Evolutionary conservation across 306 rosid species (phyloP).

Genomic region (Spatholobus suberectus): DNA sequence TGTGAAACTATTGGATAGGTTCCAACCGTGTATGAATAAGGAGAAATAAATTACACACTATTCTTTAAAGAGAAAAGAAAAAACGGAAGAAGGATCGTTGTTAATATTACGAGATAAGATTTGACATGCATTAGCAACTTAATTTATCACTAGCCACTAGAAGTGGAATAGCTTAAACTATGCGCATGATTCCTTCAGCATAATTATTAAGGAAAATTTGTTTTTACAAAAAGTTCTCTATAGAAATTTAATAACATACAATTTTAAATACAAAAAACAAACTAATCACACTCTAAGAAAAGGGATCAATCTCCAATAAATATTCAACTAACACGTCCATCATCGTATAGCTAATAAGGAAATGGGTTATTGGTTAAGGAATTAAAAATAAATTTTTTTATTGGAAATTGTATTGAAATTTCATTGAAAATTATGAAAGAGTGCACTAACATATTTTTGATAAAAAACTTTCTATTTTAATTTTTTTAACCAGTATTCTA

Average conservation of each 20-base stretch:
- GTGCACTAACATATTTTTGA: too few species aligned
- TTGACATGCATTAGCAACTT: neutral
- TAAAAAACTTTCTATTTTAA: too few species aligned
- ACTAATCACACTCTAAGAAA: neutral
- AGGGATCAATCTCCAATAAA: neutral
- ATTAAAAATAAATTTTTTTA: too few species aligned
- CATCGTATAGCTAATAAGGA: neutral
- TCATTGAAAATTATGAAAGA: too few species aligned
- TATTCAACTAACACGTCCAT: neutral
- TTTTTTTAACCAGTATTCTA: too few species aligned
- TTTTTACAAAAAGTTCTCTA: neutral
- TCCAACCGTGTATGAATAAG: neutral
- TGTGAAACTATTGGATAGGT: neutral
- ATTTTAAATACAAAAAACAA: neutral
- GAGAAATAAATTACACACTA: neutral
- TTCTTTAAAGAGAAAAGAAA: neutral
- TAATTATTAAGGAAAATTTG: neutral
- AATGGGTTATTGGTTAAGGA: neutral
- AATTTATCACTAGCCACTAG: neutral
- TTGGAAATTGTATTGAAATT: too few species aligned
- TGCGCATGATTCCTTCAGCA: neutral
- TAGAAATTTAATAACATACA: neutral
- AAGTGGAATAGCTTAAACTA: neutral
- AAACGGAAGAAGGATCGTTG: neutral
- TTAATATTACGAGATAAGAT: neutral